Evolutionary conservation across 2,329 filamentous ascomycete genomes (phyloP), one percentile per base, ranked within the genome.

Genomic region (Aspergillus quadricinctus): DNA sequence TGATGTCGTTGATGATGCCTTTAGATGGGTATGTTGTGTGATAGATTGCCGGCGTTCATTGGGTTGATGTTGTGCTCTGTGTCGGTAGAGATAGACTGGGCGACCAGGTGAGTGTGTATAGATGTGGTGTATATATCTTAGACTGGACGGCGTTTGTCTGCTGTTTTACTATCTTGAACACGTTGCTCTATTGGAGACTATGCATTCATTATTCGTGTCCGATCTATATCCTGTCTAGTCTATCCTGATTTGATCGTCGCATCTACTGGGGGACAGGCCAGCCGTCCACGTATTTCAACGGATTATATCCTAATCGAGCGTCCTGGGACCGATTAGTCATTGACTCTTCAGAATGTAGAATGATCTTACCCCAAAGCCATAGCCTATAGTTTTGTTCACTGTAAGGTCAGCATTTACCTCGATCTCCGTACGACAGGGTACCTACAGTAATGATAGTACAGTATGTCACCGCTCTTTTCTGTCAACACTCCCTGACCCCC

Each of bases 401-500:
- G 49, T 8, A 58, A 48, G 61, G 59, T 52, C 14, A 53, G 53
- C 49, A 19, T 40, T n/a, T 31, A 45, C 8, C 1, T 10, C 49
- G n/a, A 3, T 2, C 8, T 45, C n/a, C 6, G 37, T 2, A 25
- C 0, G 14, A 19, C 10, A 31, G 9, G 25, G 10, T 8, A 64
- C 69, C 58, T 55, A 72, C 70, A 58, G 45, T 72, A 73, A 48
- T 73, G 70, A 51, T 73, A 73, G 54, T 71, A 73, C 4, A 73
- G 64, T 23, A 69, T 58, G 49, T 73, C 70, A 3, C 56, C 62
- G 6, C 61, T 58, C 8, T 59, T 62, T 57, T 86, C 83, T 1
- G 75, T 73, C 59, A 81, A 80, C 1, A 88, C 78, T 19, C 82
- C 83, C 65, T 88, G 85, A 1, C 85, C 85, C 48, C 86, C 87